Evolutionary conservation across 2,329 filamentous ascomycete species (phyloP).

Genomic region (Colletotrichum tofieldiae): DNA sequence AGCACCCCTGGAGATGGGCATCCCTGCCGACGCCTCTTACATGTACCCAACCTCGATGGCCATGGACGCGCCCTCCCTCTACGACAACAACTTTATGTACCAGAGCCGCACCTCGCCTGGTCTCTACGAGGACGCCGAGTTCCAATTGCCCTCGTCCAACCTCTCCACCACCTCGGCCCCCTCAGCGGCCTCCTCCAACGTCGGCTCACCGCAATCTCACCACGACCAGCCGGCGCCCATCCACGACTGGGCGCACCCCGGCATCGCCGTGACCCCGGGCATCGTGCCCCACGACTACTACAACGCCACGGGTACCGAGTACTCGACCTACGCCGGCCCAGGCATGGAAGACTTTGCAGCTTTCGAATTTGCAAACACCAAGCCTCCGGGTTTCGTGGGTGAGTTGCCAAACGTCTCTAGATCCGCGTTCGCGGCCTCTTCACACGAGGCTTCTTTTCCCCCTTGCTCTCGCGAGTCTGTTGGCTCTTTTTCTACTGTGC

Average conservation of each 20-base stretch:
- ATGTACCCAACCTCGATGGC: constrained; percentile 59
- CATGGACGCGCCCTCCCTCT: constrained; percentile 64
- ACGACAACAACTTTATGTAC: constrained; percentile 65
- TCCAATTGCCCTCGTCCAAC: constrained; percentile 69
- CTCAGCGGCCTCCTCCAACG: constrained; percentile 77
- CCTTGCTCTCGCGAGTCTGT: constrained; percentile 46
- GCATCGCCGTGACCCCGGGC: constrained; percentile 73
- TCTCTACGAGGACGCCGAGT: constrained; percentile 68
- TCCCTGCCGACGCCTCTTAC: constrained; percentile 63
- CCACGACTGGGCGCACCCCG: constrained; percentile 71
- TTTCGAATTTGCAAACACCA: constrained; percentile 65
- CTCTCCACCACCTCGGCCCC: constrained; percentile 74
- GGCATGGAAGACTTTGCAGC: constrained; percentile 66
- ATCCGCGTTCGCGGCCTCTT: constrained; percentile 43
- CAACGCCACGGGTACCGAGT: constrained; percentile 67
- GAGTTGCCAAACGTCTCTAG: constrained; percentile 62
- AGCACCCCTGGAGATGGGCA: constrained; percentile 63
- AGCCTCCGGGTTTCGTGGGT: constrained; percentile 69
- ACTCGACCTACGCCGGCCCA: constrained; percentile 66
- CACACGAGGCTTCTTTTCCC: constrained; percentile 48
- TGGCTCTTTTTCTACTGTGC: constrained; percentile 42
- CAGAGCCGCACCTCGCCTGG: constrained; percentile 64
- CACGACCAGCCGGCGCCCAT: constrained; percentile 71
- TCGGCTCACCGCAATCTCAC: constrained; percentile 77
- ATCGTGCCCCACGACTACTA: constrained; percentile 74